Evolutionary conservation across 1,284 basidiomycete genomes (phyloP), one percentile per base, ranked within the genome.

Genomic region (Sphagnurus paluster): DNA sequence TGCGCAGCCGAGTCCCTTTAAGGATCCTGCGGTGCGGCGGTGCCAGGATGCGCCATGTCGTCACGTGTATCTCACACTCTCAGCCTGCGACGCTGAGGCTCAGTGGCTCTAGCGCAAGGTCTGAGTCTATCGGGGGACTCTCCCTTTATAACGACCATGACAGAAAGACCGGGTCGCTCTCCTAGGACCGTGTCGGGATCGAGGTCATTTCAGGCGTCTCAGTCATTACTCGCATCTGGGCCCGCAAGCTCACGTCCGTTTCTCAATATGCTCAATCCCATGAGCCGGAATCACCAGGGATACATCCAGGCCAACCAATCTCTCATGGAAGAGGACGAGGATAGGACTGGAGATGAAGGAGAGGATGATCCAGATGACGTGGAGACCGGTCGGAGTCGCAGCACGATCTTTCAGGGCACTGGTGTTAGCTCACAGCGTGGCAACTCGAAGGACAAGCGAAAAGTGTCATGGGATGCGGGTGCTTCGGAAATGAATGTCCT

Each of bases 201-300:
- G 6, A 49, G 51, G 39, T 53, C 54, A 11, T 44, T 51, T 29
- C 64, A 71, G 45, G 62, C 51, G n/a, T 69, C 66, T 13, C 74
- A 75, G 55, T 80, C 77, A 14, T 62, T 76, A 52, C 71, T 71
- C 47, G 59, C 63, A 34, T 71, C 71, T 30, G 71, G 70, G 29
- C 61, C 65, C 24, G 77, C 80, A 24, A 75, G 68, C 57, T 86
- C 84, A 33, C 77, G 81, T 33, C 81, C 84, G 3, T 89, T 93
- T 58, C 81, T 93, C 55, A 84, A 83, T 65, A 80, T 88, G 74
- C 73, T 93, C 30, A 93, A 92, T 60, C 88, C 90, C 26, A 84
- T 90, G 77, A 78, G 79, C 54, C 72, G 83, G 60, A 65, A 74
- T 49, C 79, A 86, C 63, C 76, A 83, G 57, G 82, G 89, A 30